Conservation (phyloP, 1,139 yeast genomes). For the Nakaseomyces nivariensis region DNA sequence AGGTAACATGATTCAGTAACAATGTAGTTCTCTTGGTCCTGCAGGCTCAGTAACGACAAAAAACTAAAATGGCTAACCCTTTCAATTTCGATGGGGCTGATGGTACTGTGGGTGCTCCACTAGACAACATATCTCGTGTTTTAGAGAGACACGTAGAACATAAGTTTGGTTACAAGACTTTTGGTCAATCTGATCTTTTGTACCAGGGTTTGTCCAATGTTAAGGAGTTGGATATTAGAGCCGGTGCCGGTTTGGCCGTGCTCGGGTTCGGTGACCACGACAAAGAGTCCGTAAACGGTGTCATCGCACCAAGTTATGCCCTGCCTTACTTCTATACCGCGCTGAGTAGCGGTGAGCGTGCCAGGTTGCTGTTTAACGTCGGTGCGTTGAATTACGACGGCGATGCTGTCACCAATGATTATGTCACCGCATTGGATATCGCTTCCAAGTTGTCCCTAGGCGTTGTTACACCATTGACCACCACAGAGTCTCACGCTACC, state of each 20-base stretch:
- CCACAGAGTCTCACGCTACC: conserved; percentile 58
- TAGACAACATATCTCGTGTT: conserved; percentile 47
- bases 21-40: too few relatives aligned
- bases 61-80: neutral
- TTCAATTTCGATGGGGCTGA: neutral
- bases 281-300: conserved; percentile 35
- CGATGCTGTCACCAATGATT: conserved; percentile 50
- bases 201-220: conserved; percentile 44
- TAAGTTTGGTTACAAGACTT: conserved; percentile 60
- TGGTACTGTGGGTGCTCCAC: conserved; percentile 3
- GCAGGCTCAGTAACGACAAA: too few relatives aligned
- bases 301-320: conserved; percentile 60
- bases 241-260: conserved; percentile 76
- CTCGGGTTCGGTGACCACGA: conserved; percentile 50
- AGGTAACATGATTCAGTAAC: too few relatives aligned
- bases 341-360: conserved; percentile 41
- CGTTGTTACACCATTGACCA: conserved; percentile 58
- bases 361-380: conserved; percentile 54
- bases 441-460: conserved; percentile 61
- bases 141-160: conserved; percentile 53
- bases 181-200: conserved; percentile 51
- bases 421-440: conserved; percentile 49
- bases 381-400: conserved; percentile 63
- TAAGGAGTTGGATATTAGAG: conserved; percentile 53
- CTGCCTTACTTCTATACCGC: conserved; percentile 36